Conservation (phyloP, 441 rosid genomes). For the Omphalea diandra region DNA sequence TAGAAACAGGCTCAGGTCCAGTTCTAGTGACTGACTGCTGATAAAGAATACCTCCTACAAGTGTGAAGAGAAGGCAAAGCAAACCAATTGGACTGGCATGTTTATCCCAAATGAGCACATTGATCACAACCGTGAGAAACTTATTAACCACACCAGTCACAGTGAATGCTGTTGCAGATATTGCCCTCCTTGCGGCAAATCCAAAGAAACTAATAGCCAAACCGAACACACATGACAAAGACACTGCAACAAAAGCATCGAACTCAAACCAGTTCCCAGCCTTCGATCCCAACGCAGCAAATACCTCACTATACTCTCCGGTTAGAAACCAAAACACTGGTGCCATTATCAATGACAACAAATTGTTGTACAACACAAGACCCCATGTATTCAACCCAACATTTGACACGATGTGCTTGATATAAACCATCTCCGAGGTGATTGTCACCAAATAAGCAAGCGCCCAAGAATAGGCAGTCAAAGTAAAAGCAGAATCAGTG, state of each 20-base stretch:
- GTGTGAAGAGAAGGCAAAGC: constrained; percentile 74
- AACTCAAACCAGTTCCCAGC: constrained; percentile 56
- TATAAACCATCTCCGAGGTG: constrained; percentile 91
- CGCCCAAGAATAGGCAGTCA: constrained; percentile 91
- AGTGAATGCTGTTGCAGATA: constrained; percentile 93
- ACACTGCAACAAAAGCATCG: constrained; percentile 62
- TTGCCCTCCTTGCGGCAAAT: constrained; percentile 88
- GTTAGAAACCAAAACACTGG: constrained; percentile 85
- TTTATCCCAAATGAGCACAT: constrained; percentile 94
- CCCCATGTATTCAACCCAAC: constrained; percentile 97
- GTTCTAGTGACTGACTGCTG: constrained; percentile 80
- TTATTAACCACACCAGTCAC: constrained; percentile 97
- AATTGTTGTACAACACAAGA: constrained; percentile 78
- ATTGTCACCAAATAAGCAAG: constrained; percentile 81
- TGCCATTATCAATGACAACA: constrained; percentile 79
- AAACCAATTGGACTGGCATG: constrained; percentile 89
- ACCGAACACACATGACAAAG: constrained; percentile 88
- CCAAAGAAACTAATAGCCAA: constrained; percentile 92
- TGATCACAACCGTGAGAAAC: constrained; percentile 88
- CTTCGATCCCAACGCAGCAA: constrained; percentile 51
- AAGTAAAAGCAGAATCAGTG: constrained; percentile 76
- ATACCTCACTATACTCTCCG: constrained; percentile 67
- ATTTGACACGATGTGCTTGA: constrained; percentile 90
- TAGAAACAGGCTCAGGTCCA: constrained; percentile 38
- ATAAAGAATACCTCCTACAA: constrained; percentile 82